phyloP scores from a whole-genome alignment of 371 early-diverging fungal genomes.

The Mucor racemosus region DNA sequence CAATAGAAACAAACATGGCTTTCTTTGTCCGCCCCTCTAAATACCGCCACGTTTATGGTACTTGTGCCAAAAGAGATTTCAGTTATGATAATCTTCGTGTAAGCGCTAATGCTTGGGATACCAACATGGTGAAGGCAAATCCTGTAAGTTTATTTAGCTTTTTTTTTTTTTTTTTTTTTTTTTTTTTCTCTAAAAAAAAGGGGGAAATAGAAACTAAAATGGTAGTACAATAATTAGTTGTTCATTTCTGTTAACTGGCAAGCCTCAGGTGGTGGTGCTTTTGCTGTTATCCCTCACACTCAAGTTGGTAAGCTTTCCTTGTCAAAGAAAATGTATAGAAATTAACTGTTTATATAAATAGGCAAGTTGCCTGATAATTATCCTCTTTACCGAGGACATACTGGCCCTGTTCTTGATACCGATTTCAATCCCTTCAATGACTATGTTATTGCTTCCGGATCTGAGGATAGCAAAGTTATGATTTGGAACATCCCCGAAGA shows the following conservation, averaged over 20 bases:
- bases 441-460: conserved; percentile 84
- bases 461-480: conserved; percentile 96
- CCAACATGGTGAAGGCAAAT: conserved; percentile 94
- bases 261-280: conserved; percentile 96
- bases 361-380: conserved; percentile 85
- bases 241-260: conserved; percentile 96
- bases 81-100: conserved; percentile 95
- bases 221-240: conserved; percentile 41
- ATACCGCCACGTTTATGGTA: conserved; percentile 95
- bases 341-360: conserved; percentile 20
- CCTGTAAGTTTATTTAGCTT: conserved; percentile 59
- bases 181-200: neutral
- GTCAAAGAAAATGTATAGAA: neutral
- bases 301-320: conserved; percentile 66
- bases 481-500: conserved; percentile 93
- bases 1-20: conserved; percentile 55
- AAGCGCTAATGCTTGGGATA: conserved; percentile 95
- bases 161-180: neutral
- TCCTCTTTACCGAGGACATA: conserved; percentile 92
- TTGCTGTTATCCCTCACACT: conserved; percentile 89
- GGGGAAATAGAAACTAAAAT: neutral
- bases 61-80: conserved; percentile 84
- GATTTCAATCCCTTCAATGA: conserved; percentile 98
- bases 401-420: conserved; percentile 95
- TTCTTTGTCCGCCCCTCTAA: conserved; percentile 82